phyloP scores from a whole-genome alignment of 2,329 filamentous ascomycete genomes.

The Hirsutella rhossiliensis region DNA sequence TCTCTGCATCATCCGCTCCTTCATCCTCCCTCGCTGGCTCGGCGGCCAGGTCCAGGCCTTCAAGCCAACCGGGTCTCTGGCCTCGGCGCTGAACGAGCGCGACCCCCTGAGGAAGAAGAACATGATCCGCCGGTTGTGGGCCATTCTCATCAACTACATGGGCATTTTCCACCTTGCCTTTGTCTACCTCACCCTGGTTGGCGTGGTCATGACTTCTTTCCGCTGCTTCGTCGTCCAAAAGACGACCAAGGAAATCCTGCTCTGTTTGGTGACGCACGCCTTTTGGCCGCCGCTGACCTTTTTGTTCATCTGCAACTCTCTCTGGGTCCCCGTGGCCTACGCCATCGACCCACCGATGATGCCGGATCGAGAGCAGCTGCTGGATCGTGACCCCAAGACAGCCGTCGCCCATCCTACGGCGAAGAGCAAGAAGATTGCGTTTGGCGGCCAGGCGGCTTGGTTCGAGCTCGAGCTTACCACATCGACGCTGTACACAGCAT shows the following conservation, averaged over 20 bases:
- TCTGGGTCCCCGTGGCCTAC: constrained; percentile 49
- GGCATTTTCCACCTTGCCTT: constrained; percentile 42
- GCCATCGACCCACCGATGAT: constrained; percentile 46
- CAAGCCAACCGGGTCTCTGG: constrained; percentile 46
- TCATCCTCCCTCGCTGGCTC: constrained; percentile 46
- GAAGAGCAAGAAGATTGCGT: constrained; percentile 41
- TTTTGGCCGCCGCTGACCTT: constrained; percentile 51
- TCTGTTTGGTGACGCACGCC: constrained; percentile 45
- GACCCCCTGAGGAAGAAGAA: constrained; percentile 36
- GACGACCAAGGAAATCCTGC: constrained; percentile 26
- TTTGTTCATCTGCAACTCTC: constrained; percentile 38
- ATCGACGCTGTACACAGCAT: constrained; percentile 34
- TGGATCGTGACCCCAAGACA: constrained; percentile 42
- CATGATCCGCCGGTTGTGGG: constrained; percentile 39
- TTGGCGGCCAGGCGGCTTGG: constrained; percentile 39
- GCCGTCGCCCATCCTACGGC: constrained; percentile 38
- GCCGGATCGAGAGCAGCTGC: constrained; percentile 44
- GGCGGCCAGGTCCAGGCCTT: constrained; percentile 47
- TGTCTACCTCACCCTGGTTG: constrained; percentile 39
- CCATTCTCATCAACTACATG: constrained; percentile 43
- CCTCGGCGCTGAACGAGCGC: constrained; percentile 45
- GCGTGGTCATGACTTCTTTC: constrained; percentile 36
- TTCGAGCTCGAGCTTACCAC: constrained; percentile 43
- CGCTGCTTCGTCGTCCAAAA: constrained; percentile 31
- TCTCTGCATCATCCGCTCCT: constrained; percentile 43